Conservation (phyloP, 768 basidiomycete genomes). For the Boletus rex-veris region DNA sequence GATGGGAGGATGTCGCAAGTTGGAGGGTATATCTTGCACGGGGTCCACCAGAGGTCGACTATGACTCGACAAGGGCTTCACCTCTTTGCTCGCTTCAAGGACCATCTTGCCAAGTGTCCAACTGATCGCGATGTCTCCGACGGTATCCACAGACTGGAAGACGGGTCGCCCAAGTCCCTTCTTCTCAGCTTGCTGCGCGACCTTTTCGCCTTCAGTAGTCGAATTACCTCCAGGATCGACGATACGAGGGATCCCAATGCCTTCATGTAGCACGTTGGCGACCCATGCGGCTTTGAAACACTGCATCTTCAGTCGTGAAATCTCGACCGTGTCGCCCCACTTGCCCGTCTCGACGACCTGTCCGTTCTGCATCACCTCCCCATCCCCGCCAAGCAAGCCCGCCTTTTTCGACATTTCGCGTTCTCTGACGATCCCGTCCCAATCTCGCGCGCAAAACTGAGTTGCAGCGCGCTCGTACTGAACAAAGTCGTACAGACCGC, state of each 20-base stretch:
- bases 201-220: constrained; percentile 65
- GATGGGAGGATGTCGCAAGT: constrained; percentile 46
- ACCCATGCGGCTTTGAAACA: constrained; percentile 99
- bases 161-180: constrained; percentile 79
- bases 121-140: constrained; percentile 89
- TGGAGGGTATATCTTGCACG: constrained; percentile 58
- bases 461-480: constrained; percentile 93
- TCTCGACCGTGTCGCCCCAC: constrained; percentile 75
- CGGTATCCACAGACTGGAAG: constrained; percentile 94
- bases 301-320: constrained; percentile 89
- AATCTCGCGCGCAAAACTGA: constrained; percentile 76
- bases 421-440: constrained; percentile 69
- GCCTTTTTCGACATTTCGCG: constrained; percentile 54
- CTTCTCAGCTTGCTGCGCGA: constrained; percentile 68
- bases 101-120: constrained; percentile 99
- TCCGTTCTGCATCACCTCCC: constrained; percentile 59
- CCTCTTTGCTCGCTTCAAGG: constrained; percentile 89
- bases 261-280: constrained; percentile 92
- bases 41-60: constrained; percentile 68
- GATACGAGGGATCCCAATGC: constrained; percentile 90
- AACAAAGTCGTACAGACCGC: constrained; percentile 93
- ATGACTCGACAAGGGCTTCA: constrained; percentile 47
- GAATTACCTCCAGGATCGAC: constrained; percentile 81
- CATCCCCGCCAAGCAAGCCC: constrained; percentile 54
- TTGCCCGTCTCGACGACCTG: constrained; percentile 59